A percentile compares a stretch with the other conserved stretches of the same genome.
These are phyloP conservation scores for Umbelopsis sp. DNA, from an alignment of 192 early-diverging fungal genomes.

Conservation along the genomic window DNA sequence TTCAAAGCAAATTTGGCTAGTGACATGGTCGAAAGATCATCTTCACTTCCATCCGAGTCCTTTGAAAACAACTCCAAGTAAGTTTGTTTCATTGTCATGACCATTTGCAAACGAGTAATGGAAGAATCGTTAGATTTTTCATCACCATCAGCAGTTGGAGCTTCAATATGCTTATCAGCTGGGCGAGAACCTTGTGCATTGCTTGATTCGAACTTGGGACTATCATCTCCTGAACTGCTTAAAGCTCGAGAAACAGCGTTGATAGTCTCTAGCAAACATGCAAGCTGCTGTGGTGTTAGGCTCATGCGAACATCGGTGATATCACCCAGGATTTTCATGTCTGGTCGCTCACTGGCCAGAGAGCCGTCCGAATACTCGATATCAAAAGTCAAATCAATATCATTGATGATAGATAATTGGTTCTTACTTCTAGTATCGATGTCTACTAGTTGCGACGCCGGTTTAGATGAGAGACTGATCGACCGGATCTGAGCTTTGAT, in stretches of 20 bases:
- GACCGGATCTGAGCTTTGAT: conserved; percentile 63
- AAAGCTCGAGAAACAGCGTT: conserved; percentile 54
- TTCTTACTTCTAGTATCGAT: conserved; percentile 28
- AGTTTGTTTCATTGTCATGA: conserved; percentile 6
- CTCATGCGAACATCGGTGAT: conserved; percentile 79
- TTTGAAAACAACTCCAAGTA: conserved; percentile 9
- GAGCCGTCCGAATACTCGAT: conserved; percentile 47
- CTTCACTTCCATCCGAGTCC: not conserved
- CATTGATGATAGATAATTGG: conserved; percentile 77
- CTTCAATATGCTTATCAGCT: not conserved
- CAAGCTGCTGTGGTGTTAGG: conserved; percentile 83
- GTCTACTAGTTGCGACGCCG: conserved; percentile 31
- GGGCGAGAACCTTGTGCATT: not conserved
- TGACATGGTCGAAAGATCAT: conserved; percentile 2
- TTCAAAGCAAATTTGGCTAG: conserved; percentile 43
- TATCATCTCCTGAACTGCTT: conserved; percentile 19
- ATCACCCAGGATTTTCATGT: conserved; percentile 51
- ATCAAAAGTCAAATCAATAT: conserved; percentile 79
- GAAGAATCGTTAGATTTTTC: not conserved
- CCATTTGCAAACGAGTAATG: not conserved
- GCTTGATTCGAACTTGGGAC: not conserved
- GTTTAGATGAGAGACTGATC: conserved; percentile 59
- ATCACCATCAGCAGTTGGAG: conserved; percentile 24
- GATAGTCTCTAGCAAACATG: conserved; percentile 69
- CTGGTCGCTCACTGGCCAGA: conserved; percentile 23